A percentile compares a stretch with the other conserved stretches of the same genome.
phyloP scores from a whole-genome alignment of 2,329 filamentous ascomycete genomes.

The Diaporthe humulicola region DNA sequence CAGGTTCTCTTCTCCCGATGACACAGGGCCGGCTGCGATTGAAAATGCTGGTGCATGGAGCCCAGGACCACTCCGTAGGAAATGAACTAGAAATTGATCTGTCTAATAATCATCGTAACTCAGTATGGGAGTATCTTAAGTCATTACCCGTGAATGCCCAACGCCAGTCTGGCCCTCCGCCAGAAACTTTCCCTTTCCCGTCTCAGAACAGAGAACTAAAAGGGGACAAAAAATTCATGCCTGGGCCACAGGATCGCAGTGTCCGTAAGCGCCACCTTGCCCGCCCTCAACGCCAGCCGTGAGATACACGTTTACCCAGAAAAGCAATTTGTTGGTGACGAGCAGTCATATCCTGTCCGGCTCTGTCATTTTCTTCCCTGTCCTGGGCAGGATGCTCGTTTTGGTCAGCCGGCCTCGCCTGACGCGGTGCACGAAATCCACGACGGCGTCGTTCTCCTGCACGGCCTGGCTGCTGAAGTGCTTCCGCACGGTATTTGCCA shows the following conservation, averaged over 20 bases:
- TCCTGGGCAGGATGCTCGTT: constrained; percentile 44
- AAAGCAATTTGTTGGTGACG: not conserved
- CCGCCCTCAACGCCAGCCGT: constrained; percentile 15
- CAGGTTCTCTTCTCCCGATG: not conserved
- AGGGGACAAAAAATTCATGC: constrained; percentile 6
- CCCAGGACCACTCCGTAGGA: no score
- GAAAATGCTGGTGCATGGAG: not conserved
- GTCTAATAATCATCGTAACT: not conserved
- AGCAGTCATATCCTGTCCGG: constrained; percentile 37
- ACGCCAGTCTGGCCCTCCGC: not conserved
- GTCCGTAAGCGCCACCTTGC: constrained; percentile 4
- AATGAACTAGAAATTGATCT: not conserved
- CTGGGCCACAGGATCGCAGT: constrained; percentile 4
- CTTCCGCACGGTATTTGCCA: constrained; percentile 80
- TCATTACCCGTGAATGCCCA: constrained; percentile 15
- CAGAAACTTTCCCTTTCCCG: not conserved
- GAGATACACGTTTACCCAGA: not conserved
- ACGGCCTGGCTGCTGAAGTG: constrained; percentile 87
- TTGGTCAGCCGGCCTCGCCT: constrained; percentile 65
- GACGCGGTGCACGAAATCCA: constrained; percentile 82
- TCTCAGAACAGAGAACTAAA: not conserved
- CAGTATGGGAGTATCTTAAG: constrained; percentile 13
- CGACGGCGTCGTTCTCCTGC: constrained; percentile 85
- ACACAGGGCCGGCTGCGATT: not conserved
- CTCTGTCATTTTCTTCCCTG: constrained; percentile 45